Evolutionary conservation across 768 basidiomycete genomes (phyloP), one percentile per base, ranked within the genome.

Genomic region (Leccinellum luteum): DNA sequence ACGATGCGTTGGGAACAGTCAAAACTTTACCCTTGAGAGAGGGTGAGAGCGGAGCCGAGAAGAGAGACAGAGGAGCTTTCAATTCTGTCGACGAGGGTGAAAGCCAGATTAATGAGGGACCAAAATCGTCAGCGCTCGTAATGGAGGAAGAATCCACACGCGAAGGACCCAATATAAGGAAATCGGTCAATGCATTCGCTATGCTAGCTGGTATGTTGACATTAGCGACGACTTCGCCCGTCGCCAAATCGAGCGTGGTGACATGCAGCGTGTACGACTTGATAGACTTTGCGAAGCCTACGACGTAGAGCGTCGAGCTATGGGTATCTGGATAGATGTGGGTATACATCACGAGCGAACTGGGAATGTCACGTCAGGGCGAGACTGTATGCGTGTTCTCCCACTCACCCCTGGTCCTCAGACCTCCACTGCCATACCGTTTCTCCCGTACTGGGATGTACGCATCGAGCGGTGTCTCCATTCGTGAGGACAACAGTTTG

Each of bases 401-500:
- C 6, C 23, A 74, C 84, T 62, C 65, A 92, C 90, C 78, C 80
- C 50, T 85, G 80, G 66, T 90, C 88, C 14, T 78, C 76, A 23
- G 85, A 79, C n/a, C 77, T 78, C 88, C 91, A 94, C 2, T 73
- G 76, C 94, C 93, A 96, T 25, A 74, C 68, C 1, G 75, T 71
- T 9, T 81, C 75, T 1, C 91, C 91, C 1, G 78, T 80, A 3
- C 58, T 66, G 1, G 75, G 66, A 56, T 82, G 71, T 14, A 94
- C 60, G 28, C 76, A 76, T 9, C 74, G 79, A 8, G 94, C 76
- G 0, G 77, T 78, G 64, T 83, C 76, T 4, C 85, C 89, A 61
- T 89, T 84, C 0, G 82, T 83, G 21, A 81, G 78, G 58, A 83
- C 81, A 19, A 86, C 14, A 3, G 56, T 59, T 69, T 45, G 56